Percentiles rank a stretch among this genome's conserved stretches.
These are phyloP conservation scores for Irpex rosettiformis DNA, from an alignment of 1,284 basidiomycete species.

Conservation along the genomic window DNA sequence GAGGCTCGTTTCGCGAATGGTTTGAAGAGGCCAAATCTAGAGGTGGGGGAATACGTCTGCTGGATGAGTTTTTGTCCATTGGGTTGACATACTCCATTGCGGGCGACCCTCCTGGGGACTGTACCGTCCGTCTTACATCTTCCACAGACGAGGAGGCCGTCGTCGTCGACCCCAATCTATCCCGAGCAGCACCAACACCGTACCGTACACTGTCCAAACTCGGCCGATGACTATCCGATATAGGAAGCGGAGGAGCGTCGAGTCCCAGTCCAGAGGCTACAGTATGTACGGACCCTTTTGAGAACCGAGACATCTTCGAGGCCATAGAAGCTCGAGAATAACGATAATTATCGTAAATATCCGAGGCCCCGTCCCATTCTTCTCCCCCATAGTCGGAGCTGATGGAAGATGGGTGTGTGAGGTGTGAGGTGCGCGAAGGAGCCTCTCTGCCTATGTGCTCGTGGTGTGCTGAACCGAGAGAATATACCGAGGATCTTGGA, in stretches of 20 bases:
- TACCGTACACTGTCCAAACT: constrained; percentile 19
- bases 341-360: constrained; percentile 74
- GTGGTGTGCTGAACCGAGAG: background rate
- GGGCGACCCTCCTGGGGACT: background rate
- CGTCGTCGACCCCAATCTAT: constrained; percentile 1
- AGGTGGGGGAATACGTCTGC: constrained; percentile 11
- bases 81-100: background rate
- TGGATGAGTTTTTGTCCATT: background rate
- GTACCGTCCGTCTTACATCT: background rate
- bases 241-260: constrained; percentile 32
- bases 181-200: background rate
- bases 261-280: constrained; percentile 20
- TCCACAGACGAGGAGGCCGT: constrained; percentile 10
- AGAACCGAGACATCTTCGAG: constrained; percentile 35
- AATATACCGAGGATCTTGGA: constrained; percentile 12
- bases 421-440: constrained; percentile 14
- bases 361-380: constrained; percentile 59
- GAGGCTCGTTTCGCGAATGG: constrained; percentile 12
- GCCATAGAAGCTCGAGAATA: constrained; percentile 62
- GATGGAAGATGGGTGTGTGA: constrained; percentile 11
- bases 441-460: background rate
- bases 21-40: constrained; percentile 6
- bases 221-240: constrained; percentile 22
- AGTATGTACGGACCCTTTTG: constrained; percentile 28
- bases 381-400: constrained; percentile 36